Conservation (phyloP, 352 stramenopile genomes). For the Globisporangium irregulare region DNA sequence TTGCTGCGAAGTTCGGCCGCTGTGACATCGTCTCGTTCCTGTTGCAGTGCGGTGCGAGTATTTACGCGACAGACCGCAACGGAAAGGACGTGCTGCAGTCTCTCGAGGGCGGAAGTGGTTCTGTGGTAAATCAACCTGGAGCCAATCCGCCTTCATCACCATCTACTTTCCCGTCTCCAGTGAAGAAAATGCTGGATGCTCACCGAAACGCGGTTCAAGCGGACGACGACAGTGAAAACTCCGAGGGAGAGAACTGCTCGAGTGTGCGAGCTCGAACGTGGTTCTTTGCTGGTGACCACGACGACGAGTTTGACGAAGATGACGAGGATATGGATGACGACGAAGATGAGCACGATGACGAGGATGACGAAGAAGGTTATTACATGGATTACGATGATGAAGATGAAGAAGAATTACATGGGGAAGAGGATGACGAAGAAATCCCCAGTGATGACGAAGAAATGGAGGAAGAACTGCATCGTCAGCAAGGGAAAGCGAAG, state of each 20-base stretch:
- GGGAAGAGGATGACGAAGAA: conserved; percentile 27
- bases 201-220: conserved; percentile 29
- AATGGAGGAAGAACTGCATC: conserved; percentile 12
- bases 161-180: conserved; percentile 27
- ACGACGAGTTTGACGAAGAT: conserved; percentile 43
- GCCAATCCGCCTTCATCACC: neutral
- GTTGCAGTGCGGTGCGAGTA: conserved; percentile 68
- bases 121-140: neutral
- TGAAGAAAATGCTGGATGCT: conserved; percentile 55
- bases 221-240: conserved; percentile 51
- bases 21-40: conserved; percentile 78
- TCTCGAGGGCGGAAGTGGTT: conserved; percentile 16
- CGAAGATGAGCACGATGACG: conserved; percentile 55
- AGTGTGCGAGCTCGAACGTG: conserved; percentile 23
- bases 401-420: conserved; percentile 26
- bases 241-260: conserved; percentile 36
- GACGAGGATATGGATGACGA: conserved; percentile 55
- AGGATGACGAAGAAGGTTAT: conserved; percentile 44
- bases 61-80: conserved; percentile 43
- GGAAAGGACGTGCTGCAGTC: conserved; percentile 53
- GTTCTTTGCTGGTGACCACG: conserved; percentile 44
- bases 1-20: conserved; percentile 51
- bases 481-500: neutral
- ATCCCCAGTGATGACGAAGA: conserved; percentile 38
- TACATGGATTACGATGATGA: conserved; percentile 64